These are phyloP conservation scores for Durotheca rogersii DNA, from an alignment of 495 filamentous ascomycete genomes.

Conservation along the genomic window DNA sequence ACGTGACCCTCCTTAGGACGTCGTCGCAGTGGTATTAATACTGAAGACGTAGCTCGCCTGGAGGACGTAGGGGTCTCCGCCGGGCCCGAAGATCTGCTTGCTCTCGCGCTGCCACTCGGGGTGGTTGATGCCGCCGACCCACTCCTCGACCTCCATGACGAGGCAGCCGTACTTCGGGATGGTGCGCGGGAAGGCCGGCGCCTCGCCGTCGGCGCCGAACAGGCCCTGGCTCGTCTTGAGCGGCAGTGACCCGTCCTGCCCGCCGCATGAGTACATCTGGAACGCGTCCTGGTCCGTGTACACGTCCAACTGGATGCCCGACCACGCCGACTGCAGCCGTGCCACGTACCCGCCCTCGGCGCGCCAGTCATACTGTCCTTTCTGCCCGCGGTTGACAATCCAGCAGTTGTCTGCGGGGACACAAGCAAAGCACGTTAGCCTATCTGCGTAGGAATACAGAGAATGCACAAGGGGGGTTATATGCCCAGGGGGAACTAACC, in stretches of 20 bases:
- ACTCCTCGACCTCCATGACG: constrained; percentile 69
- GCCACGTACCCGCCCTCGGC: constrained; percentile 56
- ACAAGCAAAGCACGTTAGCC: constrained; percentile 1
- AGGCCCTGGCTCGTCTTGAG: constrained; percentile 66
- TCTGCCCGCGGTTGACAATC: constrained; percentile 44
- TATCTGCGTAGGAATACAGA: too few relatives aligned
- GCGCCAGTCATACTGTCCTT: constrained; percentile 61
- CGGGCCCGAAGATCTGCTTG: constrained; percentile 66
- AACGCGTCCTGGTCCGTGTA: constrained; percentile 73
- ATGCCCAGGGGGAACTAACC: constrained; percentile 48
- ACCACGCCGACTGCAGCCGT: constrained; percentile 60
- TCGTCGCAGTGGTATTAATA: constrained; percentile 39
- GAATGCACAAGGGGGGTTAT: too few relatives aligned
- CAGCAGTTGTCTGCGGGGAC: constrained; percentile 52
- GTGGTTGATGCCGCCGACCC: constrained; percentile 81
- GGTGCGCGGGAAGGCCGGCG: constrained; percentile 46
- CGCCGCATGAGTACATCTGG: constrained; percentile 76
- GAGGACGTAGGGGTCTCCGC: constrained; percentile 61
- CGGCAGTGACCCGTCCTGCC: constrained; percentile 65
- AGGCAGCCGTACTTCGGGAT: constrained; percentile 70
- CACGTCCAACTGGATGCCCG: constrained; percentile 72
- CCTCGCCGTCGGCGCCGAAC: constrained; percentile 37
- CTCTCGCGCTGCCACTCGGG: constrained; percentile 68
- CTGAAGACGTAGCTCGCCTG: constrained; percentile 66
- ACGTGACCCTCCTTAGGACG: constrained; percentile 16